These are phyloP conservation scores for Neobulgaria alba DNA, from an alignment of 2,329 filamentous ascomycete genomes.

Conservation along the genomic window DNA sequence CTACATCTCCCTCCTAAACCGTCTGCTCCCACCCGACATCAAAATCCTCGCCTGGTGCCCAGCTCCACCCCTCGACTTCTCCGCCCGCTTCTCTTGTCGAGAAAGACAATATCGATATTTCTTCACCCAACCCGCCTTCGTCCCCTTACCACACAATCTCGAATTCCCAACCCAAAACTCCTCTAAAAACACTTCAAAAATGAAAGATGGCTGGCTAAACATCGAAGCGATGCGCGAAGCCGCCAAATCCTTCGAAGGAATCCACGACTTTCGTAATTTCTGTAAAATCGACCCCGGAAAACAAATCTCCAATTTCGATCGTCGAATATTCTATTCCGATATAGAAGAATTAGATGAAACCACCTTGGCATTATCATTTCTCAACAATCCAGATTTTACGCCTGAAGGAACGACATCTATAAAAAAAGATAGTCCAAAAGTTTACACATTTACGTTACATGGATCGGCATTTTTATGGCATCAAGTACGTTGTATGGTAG, in stretches of 20 bases:
- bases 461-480: constrained; percentile 97
- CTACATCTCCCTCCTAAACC: constrained; percentile 78
- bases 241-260: constrained; percentile 69
- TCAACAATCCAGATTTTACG: constrained; percentile 39
- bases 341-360: constrained; percentile 60
- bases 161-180: constrained; percentile 32
- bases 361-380: constrained; percentile 46
- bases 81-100: constrained; percentile 84
- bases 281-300: constrained; percentile 90
- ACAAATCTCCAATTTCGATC: constrained; percentile 75
- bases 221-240: constrained; percentile 79
- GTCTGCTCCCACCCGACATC: constrained; percentile 81
- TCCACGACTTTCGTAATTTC: constrained; percentile 93
- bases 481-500: constrained; percentile 92
- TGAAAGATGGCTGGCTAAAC: constrained; percentile 70
- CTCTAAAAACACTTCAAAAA: constrained; percentile 20
- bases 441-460: constrained; percentile 83
- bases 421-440: constrained; percentile 38
- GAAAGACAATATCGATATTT: constrained; percentile 94
- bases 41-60: constrained; percentile 91
- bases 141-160: constrained; percentile 50
- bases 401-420: constrained; percentile 19
- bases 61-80: constrained; percentile 68
- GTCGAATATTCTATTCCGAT: constrained; percentile 71
- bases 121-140: constrained; percentile 88